Evolutionary conservation across 2,329 filamentous ascomycete species (phyloP), one percentile per base, ranked within the genome.

Genomic region (Hortaea sp.): DNA sequence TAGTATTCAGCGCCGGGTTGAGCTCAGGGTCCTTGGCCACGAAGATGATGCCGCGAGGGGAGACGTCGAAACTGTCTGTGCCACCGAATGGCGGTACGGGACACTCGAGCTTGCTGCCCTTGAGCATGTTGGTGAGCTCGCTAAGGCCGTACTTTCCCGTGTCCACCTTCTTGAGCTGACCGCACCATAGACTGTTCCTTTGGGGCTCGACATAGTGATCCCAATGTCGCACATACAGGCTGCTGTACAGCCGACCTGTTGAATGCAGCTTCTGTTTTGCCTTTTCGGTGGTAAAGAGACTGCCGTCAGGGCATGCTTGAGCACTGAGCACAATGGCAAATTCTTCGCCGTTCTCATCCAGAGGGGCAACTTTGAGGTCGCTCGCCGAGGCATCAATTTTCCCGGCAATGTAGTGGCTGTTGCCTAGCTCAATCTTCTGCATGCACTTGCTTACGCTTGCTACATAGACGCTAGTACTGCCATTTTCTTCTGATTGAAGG

Each of bases 61-160:
- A 75, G 48, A 90, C 77, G 58, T 94, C 87, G 57, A 89, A 95
- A 63, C 94, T 83, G n/a, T 79, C 77, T 0, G 79, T 69, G 13
- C 84, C 86, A 3, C 88, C 88, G 57, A 94, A 94, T 0, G 86
- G 83, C 42, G 77, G 80, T 12, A 88, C 79, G 0, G 85, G 89
- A 42, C 71, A 82, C 57, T 79, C 81, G 29, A 84, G 71, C 12
- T 64, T 62, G 39, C 63, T 79, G 11, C 72, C 76, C 9, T 74
- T 72, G 37, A 90, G 69, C 2, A 82, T 77, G 58, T 89, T 89
- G 45, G 68, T 72, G 39, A 87, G 65, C 0, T 70, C 67, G 4
- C 64, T 63, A 6, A 73, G 58, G 31, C 57, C 54, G 43, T 66
- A 67, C 41, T 63, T 60, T 46, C 66, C 62, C 32, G 63, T 59